Base-by-base conservation (phyloP, 108 stramenopile species). In the Bacterosira constricta region DNA sequence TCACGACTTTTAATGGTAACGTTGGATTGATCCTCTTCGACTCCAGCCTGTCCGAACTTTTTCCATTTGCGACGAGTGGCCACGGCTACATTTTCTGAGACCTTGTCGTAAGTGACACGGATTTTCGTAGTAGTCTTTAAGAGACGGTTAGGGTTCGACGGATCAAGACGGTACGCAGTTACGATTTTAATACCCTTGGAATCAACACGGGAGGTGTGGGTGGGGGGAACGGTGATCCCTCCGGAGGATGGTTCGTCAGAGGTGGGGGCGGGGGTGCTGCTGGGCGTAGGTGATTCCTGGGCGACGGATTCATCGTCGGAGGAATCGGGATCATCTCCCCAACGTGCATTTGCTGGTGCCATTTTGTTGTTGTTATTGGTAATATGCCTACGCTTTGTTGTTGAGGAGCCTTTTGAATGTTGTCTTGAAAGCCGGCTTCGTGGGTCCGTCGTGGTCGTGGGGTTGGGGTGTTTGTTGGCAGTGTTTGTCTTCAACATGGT, bases 141-240 rank as follows among this genome's bases (percentile, higher is more conserved):
- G 13, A 95, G 65, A 12, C 87, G 85, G 15, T 71, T 61, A 37
- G 89, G 60, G 42, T 90, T 86, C 66, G 86, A 46, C 17, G 94
- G 94, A 53, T 91, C 83, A 49, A 71, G 62, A 35, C 88, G 83
- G 68, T 92, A 95, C 38, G 87, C 83, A 27, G 94, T 95, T 20
- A 91, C 81, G 52, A 92, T 85, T 72, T 95, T 90, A 54, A 95
- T 91, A 21, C 94, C 94, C 77, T 92, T 91, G 56, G 66, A 56
- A 61, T 95, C 90, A 60, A 91, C 65, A 44, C 88, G 86, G 49
- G 90, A 88, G 51, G 86, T 88, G 71, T 92, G 90, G 21, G 94
- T 92, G 49, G 91, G 90, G 13, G 94, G 94, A 49, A 95, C 85
- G 37, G 77, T 79, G 35, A 89, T 34, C 37, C 68, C 72, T 41